A percentile compares a stretch with the other conserved stretches of the same genome.
These are phyloP conservation scores for Rachicladosporium sp. DNA, from an alignment of 2,329 filamentous ascomycete genomes.

Conservation along the genomic window DNA sequence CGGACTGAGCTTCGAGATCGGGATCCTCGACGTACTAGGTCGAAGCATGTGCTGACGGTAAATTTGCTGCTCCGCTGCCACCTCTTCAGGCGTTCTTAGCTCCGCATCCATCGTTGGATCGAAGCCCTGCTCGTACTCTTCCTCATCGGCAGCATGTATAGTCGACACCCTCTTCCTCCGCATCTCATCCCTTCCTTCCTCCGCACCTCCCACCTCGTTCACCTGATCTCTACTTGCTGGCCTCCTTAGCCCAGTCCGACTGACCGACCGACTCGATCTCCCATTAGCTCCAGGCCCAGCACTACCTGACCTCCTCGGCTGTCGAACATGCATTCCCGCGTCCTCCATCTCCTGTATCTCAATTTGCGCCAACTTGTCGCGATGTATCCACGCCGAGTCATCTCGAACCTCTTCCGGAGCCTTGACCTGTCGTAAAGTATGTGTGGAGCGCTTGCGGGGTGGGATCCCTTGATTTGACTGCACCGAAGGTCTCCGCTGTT, in stretches of 20 bases:
- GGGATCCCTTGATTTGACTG: not conserved
- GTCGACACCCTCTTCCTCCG: conserved; percentile 16
- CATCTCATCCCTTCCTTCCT: conserved; percentile 8
- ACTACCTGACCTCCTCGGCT: conserved; percentile 39
- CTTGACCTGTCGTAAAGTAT: conserved; percentile 2
- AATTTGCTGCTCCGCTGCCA: conserved; percentile 43
- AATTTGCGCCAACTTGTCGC: conserved; percentile 71
- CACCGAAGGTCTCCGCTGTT: conserved; percentile 2
- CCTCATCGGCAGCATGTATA: conserved; percentile 25
- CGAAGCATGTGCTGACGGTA: conserved; percentile 32
- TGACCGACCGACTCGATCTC: conserved; percentile 19
- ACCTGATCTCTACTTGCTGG: conserved; percentile 13
- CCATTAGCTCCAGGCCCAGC: conserved; percentile 30
- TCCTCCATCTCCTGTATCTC: conserved; percentile 71
- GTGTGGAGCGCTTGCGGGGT: conserved; percentile 4
- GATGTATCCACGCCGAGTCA: conserved; percentile 70
- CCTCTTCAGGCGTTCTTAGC: conserved; percentile 64
- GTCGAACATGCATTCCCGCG: conserved; percentile 53
- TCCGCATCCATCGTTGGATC: conserved; percentile 50
- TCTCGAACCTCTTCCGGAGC: conserved; percentile 25
- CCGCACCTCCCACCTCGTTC: conserved; percentile 11
- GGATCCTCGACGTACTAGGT: conserved; percentile 63
- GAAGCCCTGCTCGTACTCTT: conserved; percentile 30
- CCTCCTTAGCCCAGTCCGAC: conserved; percentile 15
- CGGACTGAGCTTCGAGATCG: conserved; percentile 68